Percentiles rank a stretch among this genome's conserved stretches.
These are phyloP conservation scores for Saksenaea oblongispora DNA, from an alignment of 371 early-diverging fungal species.

Conservation along the genomic window DNA sequence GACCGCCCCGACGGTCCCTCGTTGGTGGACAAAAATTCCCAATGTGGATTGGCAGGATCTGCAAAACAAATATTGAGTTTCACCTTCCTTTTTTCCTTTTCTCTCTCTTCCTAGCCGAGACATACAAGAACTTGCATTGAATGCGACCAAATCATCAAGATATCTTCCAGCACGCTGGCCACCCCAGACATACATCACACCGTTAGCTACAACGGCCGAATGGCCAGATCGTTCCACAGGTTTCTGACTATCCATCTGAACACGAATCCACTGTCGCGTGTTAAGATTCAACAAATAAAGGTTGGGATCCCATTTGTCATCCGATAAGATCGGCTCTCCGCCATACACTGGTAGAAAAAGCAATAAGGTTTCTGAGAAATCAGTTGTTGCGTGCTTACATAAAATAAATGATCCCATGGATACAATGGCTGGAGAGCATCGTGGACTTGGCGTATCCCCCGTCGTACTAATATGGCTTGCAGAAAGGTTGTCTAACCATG, in stretches of 20 bases:
- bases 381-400: constrained; percentile 23
- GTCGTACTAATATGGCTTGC: constrained; percentile 30
- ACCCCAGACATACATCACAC: constrained; percentile 73
- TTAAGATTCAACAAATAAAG: constrained; percentile 45
- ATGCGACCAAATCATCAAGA: constrained; percentile 68
- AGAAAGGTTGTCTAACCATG: constrained; percentile 29
- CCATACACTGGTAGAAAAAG: constrained; percentile 37
- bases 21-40: constrained; percentile 54
- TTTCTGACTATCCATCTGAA: constrained; percentile 55
- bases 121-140: constrained; percentile 66
- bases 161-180: constrained; percentile 71
- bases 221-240: constrained; percentile 73
- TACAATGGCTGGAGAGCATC: constrained; percentile 34
- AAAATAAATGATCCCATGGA: constrained; percentile 37
- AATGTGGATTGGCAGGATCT: constrained; percentile 46
- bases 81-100: not conserved
- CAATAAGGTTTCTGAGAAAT: not conserved
- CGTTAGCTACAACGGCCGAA: constrained; percentile 61
- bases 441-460: constrained; percentile 42
- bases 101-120: not conserved
- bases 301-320: constrained; percentile 45
- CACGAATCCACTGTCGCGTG: constrained; percentile 55
- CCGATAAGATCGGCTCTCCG: constrained; percentile 38
- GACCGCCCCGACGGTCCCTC: constrained; percentile 60
- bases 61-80: constrained; percentile 2